Base-by-base conservation (phyloP, 177 flowering plant genomes). In the Telopea speciosissima region DNA sequence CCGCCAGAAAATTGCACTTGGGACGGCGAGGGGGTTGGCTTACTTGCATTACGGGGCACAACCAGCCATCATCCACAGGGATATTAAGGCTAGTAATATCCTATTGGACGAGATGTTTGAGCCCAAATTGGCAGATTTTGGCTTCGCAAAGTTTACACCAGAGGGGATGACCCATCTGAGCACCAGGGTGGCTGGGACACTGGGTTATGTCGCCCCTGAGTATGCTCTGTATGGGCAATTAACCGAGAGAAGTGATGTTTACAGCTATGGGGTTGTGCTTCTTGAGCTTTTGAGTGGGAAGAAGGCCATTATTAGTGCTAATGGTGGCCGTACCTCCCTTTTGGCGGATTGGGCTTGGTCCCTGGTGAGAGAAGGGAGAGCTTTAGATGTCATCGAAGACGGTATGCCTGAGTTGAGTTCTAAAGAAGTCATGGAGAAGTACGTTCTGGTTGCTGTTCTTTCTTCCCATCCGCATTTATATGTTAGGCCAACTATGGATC, bases 171-270 rank as follows among this genome's bases (percentile, higher is more conserved):
- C 92, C 2, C 98, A 93, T 80, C 33, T 93, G 85, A 93, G 95
- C 80, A 93, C 98, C 3, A 73, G 89, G 72, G 97, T 93, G 40
- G 97, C 95, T 1, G 97, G 98, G 68, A 91, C 97, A 21, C 79
- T 91, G 87, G 98, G 98, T 7, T 93, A 93, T 81, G 91, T 91
- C 61, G 93, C 98, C 0, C 98, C 97, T 5, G 98, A 93, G 79
- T 93, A 93, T 79, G 98, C 98, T 1, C 72, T 93, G 65, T 93
- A 90, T 66, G 96, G 98, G 36, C 93, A 93, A 24, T 71, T 93
- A 70, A 89, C 98, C 0, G 96, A 90, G 70, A 85, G 90, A 60
- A 88, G 92, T 28, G 97, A 92, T 76, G 94, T 92, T 28, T 92
- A 85, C 63, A 89, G 96, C 77, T 93, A 88, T 72, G 97, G 97